Base-by-base conservation (phyloP, 441 rosid species). In the Macaranga tanarius region DNA sequence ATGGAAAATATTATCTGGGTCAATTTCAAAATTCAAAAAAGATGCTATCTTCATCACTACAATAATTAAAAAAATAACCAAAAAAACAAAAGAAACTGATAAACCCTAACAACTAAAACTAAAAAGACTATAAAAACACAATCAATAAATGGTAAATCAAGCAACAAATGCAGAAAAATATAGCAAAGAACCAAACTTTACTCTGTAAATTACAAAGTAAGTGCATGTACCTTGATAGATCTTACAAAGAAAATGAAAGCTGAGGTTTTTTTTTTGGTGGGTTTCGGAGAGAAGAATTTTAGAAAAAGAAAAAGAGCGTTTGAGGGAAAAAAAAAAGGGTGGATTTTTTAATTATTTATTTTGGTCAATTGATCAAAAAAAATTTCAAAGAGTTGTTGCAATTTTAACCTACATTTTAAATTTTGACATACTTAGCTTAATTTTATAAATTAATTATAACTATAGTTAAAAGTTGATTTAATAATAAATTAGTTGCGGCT, bases 161-260 rank as follows among this genome's bases (percentile, higher is more conserved):
- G 51, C 0, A 8, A 59, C 2, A 63, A 15, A 66, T 25, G 68
- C 38, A 45, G 25, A 31, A 67, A 60, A 52, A 40, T 52, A 45
- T 19, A 31, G 40, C 11, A 48, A 74, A 65, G 64, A 57, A 56
- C 51, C 65, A 70, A 68, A 44, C 57, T 59, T 78, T 50, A 20
- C 10, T 5, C 0, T 20, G 34, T 15, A 38, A 74, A 70, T 15
- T 38, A 22, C 6, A 62, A 7, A 78, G 62, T 61, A n/a, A 70
- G 40, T 56, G 63, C 3, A 61, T 48, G 69, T 83, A 83, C 91
- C 90, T 81, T 20, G 65, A 10, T 19, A 69, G 86, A 86, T 83
- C 83, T 83, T 75, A 78, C 4, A 42, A 67, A 70, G 26, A 34
- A 4, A 55, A 12, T 42, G 23, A 58, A 70, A 61, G 66, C 62